Evolutionary conservation across 768 basidiomycete species (phyloP), one percentile per base, ranked within the genome.

Genomic region (Tricholomella constricta): DNA sequence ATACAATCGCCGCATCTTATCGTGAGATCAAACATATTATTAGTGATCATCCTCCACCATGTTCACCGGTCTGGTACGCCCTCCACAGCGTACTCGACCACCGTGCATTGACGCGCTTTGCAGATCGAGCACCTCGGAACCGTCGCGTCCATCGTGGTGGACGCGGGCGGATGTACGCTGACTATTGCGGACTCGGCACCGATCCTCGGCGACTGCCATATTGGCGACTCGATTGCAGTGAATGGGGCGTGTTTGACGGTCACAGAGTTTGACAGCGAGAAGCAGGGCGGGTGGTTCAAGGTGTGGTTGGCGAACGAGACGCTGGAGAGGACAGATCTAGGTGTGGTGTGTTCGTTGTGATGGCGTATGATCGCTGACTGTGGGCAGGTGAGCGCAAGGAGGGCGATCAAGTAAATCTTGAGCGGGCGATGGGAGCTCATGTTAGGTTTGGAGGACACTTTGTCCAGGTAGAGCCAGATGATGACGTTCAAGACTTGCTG

Each of bases 221-320:
- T 94, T 47, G 97, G 97, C 2, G 97, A 98, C 75, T 95, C 93
- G 22, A 98, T 96, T 49, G 89, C 90, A 36, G 88, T 94, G 58
- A 89, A 91, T 55, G 90, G 92, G 15, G 81, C 80, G 38, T 98
- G 97, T 67, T 67, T 99, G 65, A 98, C 97, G 0, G 96, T 96
- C 38, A 94, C 88, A 2, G 84, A 83, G 62, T 98, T 96, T 62
- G 79, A 89, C 63, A 69, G 76, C 56, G 72, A 70, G 27, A 73
- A 78, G 36, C 61, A 79, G 2, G 86, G 83, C 1, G 91, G 91
- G 5, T 89, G 83, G 81, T 98, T 99, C 77, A 90, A 83, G 64
- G 92, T 98, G 42, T 96, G 94, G 80, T 74, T 99, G 43, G 95
- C 96, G 40, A 95, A 96, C 61, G 97, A 99, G 76, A 98, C 97